Percentiles rank a stretch among this genome's conserved stretches.
Evolutionary conservation across 1,284 basidiomycete genomes (phyloP).

Genomic region (Ceratobasidium sp.): DNA sequence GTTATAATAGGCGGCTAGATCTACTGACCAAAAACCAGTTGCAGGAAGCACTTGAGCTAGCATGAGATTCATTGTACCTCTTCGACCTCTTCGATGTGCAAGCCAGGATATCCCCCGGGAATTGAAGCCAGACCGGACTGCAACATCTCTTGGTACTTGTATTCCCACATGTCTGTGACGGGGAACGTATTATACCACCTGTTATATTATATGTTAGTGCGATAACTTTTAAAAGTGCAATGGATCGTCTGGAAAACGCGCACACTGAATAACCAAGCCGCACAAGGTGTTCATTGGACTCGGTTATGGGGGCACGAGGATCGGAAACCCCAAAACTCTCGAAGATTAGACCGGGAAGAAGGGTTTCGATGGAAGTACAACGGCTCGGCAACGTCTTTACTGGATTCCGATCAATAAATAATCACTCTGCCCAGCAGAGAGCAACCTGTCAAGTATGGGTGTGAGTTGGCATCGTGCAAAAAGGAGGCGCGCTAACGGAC

Average conservation of each 20-base stretch:
- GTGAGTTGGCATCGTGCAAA: background rate
- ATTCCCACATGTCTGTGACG: background rate
- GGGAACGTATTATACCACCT: background rate
- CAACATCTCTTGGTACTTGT: background rate
- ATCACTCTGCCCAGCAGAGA: background rate
- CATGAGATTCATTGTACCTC: background rate
- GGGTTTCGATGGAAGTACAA: conserved; percentile 1
- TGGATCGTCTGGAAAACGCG: background rate
- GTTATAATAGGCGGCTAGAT: no score
- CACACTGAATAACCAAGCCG: background rate
- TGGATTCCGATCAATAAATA: background rate
- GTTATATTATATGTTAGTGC: background rate
- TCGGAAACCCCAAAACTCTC: conserved; percentile 6
- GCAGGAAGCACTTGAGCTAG: background rate
- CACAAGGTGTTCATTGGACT: background rate
- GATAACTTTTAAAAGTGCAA: no score
- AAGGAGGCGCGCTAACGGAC: no score
- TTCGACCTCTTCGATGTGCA: background rate
- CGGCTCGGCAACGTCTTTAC: no score
- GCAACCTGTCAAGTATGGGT: background rate
- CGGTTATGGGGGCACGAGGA: background rate
- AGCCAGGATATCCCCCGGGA: background rate
- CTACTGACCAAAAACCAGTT: background rate
- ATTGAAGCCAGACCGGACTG: background rate
- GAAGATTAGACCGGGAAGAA: background rate